Conservation (phyloP, 2,329 filamentous ascomycete genomes). For the Aspergillus alliaceus region DNA sequence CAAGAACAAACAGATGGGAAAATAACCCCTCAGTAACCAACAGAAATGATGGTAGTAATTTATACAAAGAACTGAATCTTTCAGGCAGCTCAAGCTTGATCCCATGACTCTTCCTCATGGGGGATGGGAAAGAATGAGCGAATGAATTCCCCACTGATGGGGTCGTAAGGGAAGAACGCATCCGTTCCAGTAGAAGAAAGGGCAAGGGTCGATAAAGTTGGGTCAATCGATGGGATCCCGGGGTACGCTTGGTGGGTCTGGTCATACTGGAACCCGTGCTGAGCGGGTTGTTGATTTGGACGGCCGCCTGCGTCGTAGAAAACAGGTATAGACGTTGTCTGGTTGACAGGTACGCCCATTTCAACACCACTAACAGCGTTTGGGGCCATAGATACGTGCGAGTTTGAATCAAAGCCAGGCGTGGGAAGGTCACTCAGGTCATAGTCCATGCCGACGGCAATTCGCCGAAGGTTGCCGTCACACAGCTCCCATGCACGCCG, state of each 20-base stretch:
- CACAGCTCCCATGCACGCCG: slow-evolving; percentile 45
- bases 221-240: slow-evolving; percentile 2
- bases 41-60: not conserved
- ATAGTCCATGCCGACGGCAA: slow-evolving; percentile 35
- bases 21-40: not conserved
- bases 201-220: slow-evolving; percentile 9
- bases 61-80: not conserved
- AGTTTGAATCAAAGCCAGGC: slow-evolving; percentile 15
- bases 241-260: not conserved
- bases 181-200: slow-evolving; percentile 17
- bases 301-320: not conserved
- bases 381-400: not conserved
- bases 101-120: slow-evolving; percentile 28
- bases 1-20: not conserved
- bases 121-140: slow-evolving; percentile 38
- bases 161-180: slow-evolving; percentile 40
- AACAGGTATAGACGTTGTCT: not conserved
- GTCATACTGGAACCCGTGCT: not conserved
- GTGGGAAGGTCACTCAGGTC: slow-evolving; percentile 37
- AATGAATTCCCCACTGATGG: slow-evolving; percentile 40
- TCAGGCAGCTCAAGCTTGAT: slow-evolving; percentile 1
- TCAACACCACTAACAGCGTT: not conserved
- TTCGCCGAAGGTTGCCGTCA: slow-evolving; percentile 34
- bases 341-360: not conserved
- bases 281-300: not conserved